Evolutionary conservation across 768 basidiomycete species (phyloP).

Genomic region (Chiua virens): DNA sequence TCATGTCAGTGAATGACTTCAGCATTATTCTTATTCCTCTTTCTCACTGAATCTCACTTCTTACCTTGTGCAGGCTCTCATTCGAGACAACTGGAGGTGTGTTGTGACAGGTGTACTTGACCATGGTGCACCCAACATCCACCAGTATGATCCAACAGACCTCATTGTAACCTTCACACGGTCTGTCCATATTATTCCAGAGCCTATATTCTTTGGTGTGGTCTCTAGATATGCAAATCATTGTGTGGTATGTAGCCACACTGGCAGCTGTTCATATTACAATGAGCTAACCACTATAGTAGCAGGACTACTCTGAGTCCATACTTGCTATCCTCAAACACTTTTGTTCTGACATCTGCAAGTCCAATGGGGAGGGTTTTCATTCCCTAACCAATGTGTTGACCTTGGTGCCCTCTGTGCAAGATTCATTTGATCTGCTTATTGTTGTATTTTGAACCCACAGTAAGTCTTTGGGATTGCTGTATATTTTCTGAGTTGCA

Average conservation of each 20-base stretch:
- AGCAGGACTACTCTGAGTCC: conserved; percentile 4
- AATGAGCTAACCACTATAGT: too few relatives aligned
- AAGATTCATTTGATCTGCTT: conserved; percentile 3
- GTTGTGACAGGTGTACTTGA: conserved; percentile 32
- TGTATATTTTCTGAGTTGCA: background rate
- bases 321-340: conserved; percentile 1
- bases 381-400: conserved; percentile 12
- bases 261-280: too few relatives aligned
- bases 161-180: background rate
- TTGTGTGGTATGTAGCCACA: background rate
- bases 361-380: background rate
- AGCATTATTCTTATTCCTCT: too few relatives aligned
- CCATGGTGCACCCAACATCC: background rate
- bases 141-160: background rate
- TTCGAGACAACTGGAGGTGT: conserved; percentile 38
- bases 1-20: background rate
- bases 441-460: conserved; percentile 6
- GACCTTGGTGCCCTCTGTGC: background rate
- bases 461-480: background rate
- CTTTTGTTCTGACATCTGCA: conserved; percentile 3
- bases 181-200: conserved; percentile 6
- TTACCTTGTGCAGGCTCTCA: conserved; percentile 29
- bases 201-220: conserved; percentile 2
- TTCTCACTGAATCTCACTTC: background rate
- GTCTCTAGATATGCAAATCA: background rate